Evolutionary conservation across 495 filamentous ascomycete genomes (phyloP), one percentile per base, ranked within the genome.

Genomic region (Hypoxylon fuscum): DNA sequence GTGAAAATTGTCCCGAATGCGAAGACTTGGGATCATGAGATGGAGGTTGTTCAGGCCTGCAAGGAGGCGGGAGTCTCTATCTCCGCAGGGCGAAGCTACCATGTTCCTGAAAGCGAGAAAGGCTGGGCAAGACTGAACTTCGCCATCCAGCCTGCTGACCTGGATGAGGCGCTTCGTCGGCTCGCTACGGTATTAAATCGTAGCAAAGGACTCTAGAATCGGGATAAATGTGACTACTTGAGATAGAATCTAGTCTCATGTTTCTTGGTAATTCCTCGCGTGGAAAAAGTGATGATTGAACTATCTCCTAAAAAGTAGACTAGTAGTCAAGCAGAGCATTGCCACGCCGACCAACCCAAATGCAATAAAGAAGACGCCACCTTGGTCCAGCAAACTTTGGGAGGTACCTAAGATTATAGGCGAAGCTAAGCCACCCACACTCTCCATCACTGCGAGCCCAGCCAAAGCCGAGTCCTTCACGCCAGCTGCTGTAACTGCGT

Each of bases 111-210:
- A 9, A 7, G 8, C 29, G 49, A 41, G 37, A 53, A 53, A 37
- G 49, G 49, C 5, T 53, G 49, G 49, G 21, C 49, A n/a, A 35
- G 49, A 2, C 17, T 53, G 2, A 53, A 38, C 12, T 53, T 53
- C 9, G 49, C 27, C 27, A 9, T 29, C 5, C 4, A 29, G 4
- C 27, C 4, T 5, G 27, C 4, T 29, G 9, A 9, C 9, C 9
- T 29, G 27, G 9, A 29, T 9, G 27, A 29, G 27, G 27, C 5
- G 5, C 9, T 29, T 5, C 49, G 27, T 4, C 4, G 27, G 9
- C 9, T 29, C 5, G 27, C 4, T 5, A 29, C 22, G 3, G 31
- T 47, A 47, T 17, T 22, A n/a, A n/a, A n/a, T n/a, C n/a, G n/a
- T n/a, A n/a, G n/a, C n/a, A n/a, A n/a, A n/a, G n/a, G n/a, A n/a